A percentile compares a stretch with the other conserved stretches of the same genome.
These are phyloP conservation scores for Heliamphora exappendiculata DNA, from an alignment of 148 eudicot species.

Conservation along the genomic window DNA sequence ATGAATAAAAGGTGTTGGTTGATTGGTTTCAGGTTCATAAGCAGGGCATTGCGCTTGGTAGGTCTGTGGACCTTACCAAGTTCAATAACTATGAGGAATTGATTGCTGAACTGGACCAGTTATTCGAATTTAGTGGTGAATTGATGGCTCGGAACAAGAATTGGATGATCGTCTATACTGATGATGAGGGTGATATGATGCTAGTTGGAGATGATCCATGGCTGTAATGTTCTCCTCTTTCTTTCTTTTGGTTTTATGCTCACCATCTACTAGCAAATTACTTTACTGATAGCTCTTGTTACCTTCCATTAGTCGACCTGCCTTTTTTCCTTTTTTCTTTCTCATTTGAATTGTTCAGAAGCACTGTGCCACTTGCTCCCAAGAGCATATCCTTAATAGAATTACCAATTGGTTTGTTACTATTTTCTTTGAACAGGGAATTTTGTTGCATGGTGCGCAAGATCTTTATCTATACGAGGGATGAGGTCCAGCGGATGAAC, in stretches of 20 bases:
- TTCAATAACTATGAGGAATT: slow-evolving; percentile 65
- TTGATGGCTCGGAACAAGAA: slow-evolving; percentile 57
- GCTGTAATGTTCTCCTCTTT: slow-evolving; percentile 98
- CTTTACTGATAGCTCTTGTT: too few species aligned
- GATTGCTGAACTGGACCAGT: slow-evolving; percentile 62
- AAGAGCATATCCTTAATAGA: too few species aligned
- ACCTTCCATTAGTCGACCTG: too few species aligned
- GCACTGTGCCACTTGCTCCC: neutral
- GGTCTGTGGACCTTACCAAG: slow-evolving; percentile 77
- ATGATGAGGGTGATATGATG: slow-evolving; percentile 91
- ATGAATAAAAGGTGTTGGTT: neutral
- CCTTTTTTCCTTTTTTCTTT: neutral
- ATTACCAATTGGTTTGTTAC: neutral
- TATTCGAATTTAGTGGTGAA: slow-evolving; percentile 80
- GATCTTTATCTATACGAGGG: slow-evolving; percentile 66
- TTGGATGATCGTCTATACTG: slow-evolving; percentile 93
- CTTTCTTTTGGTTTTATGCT: too few species aligned
- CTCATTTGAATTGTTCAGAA: neutral
- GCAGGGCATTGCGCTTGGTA: slow-evolving; percentile 94
- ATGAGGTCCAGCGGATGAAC: slow-evolving; percentile 86
- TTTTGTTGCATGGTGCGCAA: slow-evolving; percentile 87
- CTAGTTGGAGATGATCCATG: slow-evolving; percentile 99
- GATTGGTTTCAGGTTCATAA: slow-evolving; percentile 91
- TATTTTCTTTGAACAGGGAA: slow-evolving; percentile 61
- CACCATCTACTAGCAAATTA: too few species aligned